These are phyloP conservation scores for Mariannaea elegans DNA, from an alignment of 2,329 filamentous ascomycete species.

Conservation along the genomic window DNA sequence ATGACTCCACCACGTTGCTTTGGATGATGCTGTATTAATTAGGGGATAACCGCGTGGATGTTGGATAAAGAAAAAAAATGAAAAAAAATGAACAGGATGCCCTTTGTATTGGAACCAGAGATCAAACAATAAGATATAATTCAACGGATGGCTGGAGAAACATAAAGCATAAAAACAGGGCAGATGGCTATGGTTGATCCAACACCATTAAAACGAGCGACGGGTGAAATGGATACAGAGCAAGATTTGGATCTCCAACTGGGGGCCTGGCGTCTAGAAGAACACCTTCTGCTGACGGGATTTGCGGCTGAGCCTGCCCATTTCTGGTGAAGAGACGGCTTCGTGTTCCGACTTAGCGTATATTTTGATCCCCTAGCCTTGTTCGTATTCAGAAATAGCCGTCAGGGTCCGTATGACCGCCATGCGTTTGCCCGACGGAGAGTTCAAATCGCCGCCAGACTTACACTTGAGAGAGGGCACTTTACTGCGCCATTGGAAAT, in stretches of 20 bases:
- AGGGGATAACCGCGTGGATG: not conserved
- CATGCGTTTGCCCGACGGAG: not conserved
- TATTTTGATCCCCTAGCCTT: not conserved
- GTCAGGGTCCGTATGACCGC: not conserved
- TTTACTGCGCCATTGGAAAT: too few relatives aligned
- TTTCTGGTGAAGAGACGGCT: not conserved
- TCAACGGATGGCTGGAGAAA: conserved; percentile 10
- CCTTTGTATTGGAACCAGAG: not conserved
- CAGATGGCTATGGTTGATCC: not conserved
- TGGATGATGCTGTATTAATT: not conserved
- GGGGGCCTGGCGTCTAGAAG: not conserved
- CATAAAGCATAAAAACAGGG: conserved; percentile 4
- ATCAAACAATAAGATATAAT: not conserved
- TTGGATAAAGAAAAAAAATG: not conserved
- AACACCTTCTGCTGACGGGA: not conserved
- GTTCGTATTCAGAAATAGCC: conserved; percentile 20
- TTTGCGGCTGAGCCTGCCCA: conserved; percentile 6
- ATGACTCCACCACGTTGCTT: not conserved
- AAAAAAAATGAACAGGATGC: not conserved
- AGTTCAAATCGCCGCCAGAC: not conserved
- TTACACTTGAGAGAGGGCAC: too few relatives aligned
- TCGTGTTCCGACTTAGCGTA: conserved; percentile 4
- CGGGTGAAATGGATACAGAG: conserved; percentile 11
- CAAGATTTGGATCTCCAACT: conserved; percentile 3
- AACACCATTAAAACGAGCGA: conserved; percentile 5